These are phyloP conservation scores for Heritiera littoralis DNA, from an alignment of 345 rosid genomes.

Conservation along the genomic window DNA sequence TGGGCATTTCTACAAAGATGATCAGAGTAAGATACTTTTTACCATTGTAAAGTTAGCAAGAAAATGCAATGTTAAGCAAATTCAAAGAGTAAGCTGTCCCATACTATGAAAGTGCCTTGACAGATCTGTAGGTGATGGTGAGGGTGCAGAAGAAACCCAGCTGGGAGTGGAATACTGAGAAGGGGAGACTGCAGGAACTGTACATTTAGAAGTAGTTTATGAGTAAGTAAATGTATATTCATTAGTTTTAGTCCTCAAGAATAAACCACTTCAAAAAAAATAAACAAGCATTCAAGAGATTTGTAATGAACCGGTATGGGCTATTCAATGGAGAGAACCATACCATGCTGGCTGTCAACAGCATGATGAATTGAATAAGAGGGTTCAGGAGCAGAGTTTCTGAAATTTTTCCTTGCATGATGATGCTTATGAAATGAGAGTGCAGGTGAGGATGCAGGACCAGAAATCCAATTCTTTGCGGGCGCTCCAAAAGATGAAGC, in stretches of 20 bases:
- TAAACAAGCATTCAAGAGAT: neutral
- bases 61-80: neutral
- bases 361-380: conserved; percentile 30
- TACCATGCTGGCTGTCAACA: conserved; percentile 26
- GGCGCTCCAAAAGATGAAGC: conserved; percentile 29
- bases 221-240: neutral
- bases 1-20: conserved; percentile 29
- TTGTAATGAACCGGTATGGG: neutral
- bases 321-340: neutral
- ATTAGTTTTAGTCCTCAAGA: conserved; percentile 2
- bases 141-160: conserved; percentile 38
- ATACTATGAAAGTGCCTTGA: conserved; percentile 36
- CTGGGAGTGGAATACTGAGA: conserved; percentile 35
- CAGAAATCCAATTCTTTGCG: conserved; percentile 27
- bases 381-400: conserved; percentile 31
- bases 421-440: conserved; percentile 35
- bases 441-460: conserved; percentile 37
- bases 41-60: conserved; percentile 6
- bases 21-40: conserved; percentile 8
- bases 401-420: conserved; percentile 30
- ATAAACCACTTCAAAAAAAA: neutral
- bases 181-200: conserved; percentile 42
- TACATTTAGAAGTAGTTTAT: conserved; percentile 7
- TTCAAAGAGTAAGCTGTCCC: conserved; percentile 9
- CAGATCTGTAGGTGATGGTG: conserved; percentile 32